Evolutionary conservation across 768 basidiomycete genomes (phyloP).

Genomic region (Termitomyces sp.): DNA sequence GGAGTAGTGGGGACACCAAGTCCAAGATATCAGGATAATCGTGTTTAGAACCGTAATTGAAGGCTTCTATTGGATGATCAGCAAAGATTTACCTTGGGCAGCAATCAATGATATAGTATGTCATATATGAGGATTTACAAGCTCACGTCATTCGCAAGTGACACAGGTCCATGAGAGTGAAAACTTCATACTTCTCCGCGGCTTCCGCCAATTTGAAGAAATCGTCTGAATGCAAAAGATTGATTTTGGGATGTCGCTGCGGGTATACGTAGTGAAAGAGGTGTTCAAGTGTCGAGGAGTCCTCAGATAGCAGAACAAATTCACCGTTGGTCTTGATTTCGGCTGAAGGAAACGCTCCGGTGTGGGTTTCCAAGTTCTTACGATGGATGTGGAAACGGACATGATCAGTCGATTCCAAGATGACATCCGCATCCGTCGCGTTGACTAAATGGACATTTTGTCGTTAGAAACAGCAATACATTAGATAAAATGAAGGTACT

Average conservation of each 20-base stretch:
- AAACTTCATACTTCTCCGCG: slow-evolving; percentile 30
- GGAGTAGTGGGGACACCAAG: neutral
- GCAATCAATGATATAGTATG: neutral
- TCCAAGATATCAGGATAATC: slow-evolving; percentile 1
- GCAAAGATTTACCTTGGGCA: neutral
- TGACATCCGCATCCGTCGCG: slow-evolving; percentile 17
- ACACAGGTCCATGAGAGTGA: slow-evolving; percentile 24
- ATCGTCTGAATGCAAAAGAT: slow-evolving; percentile 11
- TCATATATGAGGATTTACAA: no score
- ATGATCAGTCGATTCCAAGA: slow-evolving; percentile 19
- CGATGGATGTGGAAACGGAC: slow-evolving; percentile 21
- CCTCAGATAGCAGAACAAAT: slow-evolving; percentile 19
- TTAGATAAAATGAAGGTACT: no score
- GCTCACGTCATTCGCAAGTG: slow-evolving; percentile 22
- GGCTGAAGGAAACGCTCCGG: slow-evolving; percentile 1
- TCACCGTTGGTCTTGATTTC: slow-evolving; percentile 18
- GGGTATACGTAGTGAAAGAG: slow-evolving; percentile 14
- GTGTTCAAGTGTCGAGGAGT: slow-evolving; percentile 18
- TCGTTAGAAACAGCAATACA: no score
- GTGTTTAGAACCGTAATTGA: neutral
- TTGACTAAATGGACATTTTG: slow-evolving; percentile 11
- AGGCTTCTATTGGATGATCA: neutral
- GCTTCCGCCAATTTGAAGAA: slow-evolving; percentile 23
- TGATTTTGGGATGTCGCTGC: slow-evolving; percentile 18
- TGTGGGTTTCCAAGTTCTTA: slow-evolving; percentile 18